Conservation (phyloP, 768 basidiomycete genomes). For the Serendipita vermifera region DNA sequence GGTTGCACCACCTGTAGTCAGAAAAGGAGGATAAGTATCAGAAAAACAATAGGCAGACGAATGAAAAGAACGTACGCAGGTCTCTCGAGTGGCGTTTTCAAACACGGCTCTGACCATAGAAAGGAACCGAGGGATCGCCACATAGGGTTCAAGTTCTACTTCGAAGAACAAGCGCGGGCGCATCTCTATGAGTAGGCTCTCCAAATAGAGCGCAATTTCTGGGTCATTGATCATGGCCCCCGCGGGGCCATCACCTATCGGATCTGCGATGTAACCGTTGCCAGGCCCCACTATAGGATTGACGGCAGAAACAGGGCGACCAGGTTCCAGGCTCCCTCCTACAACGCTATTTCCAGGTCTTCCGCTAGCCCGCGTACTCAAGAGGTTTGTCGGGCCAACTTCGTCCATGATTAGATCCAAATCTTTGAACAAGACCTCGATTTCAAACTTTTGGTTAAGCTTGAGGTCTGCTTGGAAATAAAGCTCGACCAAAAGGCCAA, state of each 20-base stretch:
- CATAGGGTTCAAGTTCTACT: constrained; percentile 58
- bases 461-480: constrained; percentile 95
- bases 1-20: constrained; percentile 72
- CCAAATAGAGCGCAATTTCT: constrained; percentile 59
- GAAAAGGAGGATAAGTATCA: constrained; percentile 9
- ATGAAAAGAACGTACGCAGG: constrained; percentile 29
- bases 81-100: constrained; percentile 85
- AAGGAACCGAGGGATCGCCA: constrained; percentile 74
- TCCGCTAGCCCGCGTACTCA: constrained; percentile 53
- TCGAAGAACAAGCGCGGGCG: constrained; percentile 65
- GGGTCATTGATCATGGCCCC: constrained; percentile 4
- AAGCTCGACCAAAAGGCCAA: constrained; percentile 84
- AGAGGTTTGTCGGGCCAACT: constrained; percentile 68
- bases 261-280: background rate
- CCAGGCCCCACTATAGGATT: background rate
- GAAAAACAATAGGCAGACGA: background rate
- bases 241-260: background rate
- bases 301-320: background rate
- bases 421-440: constrained; percentile 89
- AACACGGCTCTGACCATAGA: constrained; percentile 82
- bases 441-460: constrained; percentile 95
- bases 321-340: background rate
- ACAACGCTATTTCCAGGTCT: background rate
- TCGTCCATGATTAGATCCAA: constrained; percentile 77
- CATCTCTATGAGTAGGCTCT: constrained; percentile 60